Evolutionary conservation across 2,329 filamentous ascomycete species (phyloP), one percentile per base, ranked within the genome.

Genomic region (Mycosphaerella sp.): DNA sequence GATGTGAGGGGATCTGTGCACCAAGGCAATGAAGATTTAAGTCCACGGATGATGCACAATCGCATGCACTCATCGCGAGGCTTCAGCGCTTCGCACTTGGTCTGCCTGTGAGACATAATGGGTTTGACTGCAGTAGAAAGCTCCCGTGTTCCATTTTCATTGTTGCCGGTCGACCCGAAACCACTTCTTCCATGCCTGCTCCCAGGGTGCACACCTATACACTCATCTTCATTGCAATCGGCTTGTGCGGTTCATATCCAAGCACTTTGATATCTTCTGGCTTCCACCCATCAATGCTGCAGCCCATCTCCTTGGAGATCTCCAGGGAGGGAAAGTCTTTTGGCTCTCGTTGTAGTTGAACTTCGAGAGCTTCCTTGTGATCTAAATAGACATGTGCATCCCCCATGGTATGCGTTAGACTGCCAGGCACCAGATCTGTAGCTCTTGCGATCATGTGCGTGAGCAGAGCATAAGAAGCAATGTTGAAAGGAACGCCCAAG

Each of bases 211-310:
- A 25, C 21, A 25, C 21, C 21, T 25, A 34, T n/a, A 97, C 91
- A 66, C 88, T 94, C 93, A 98, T 98, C 75, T 97, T 96, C 93
- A 98, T 98, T 40, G 87, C 80, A 72, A 98, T 95, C 4, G 79
- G 79, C 74, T 90, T 91, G 69, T 96, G 89, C 50, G 93, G 91
- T 44, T 90, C 81, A 69, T 98, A 98, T 0, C 86, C 90, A 64
- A 87, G 78, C 5, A 98, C 80, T 52, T 86, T 82, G 68, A 98
- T 91, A 55, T 98, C 90, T 59, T 94, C 89, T 1, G 82, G 75
- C 67, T 81, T 84, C 89, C 93, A 97, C 1, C 88, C 89, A 67
- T 98, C 93, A 62, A 97, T 89, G 59, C 80, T 86, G 1, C 86
- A 84, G 0, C 82, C 80, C 13, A 78, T 76, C 52, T 85, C 81